Percentiles rank a stretch among this genome's conserved stretches.
Conservation (phyloP, 352 stramenopile genomes). For the Globisporangium yorkense region DNA sequence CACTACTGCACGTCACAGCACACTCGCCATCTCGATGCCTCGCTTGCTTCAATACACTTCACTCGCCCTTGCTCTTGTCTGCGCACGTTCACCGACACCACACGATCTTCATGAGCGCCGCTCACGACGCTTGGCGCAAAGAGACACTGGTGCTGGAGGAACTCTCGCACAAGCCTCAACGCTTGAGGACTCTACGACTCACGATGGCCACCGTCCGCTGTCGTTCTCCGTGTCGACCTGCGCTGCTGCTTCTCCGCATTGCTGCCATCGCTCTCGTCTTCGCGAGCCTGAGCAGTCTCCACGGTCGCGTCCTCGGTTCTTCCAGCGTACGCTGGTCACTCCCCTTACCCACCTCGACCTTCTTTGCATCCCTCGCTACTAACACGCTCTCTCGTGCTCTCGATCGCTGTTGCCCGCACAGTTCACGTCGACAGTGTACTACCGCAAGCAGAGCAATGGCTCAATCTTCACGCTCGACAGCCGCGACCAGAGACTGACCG, state of each 20-base stretch:
- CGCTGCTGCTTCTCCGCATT: not conserved
- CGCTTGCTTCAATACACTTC: too few relatives aligned
- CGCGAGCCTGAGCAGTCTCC: not conserved
- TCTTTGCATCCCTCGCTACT: not conserved
- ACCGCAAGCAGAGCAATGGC: slow-evolving; percentile 36
- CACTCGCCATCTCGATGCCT: too few relatives aligned
- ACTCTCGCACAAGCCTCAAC: too few relatives aligned
- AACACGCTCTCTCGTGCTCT: not conserved
- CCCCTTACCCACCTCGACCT: not conserved
- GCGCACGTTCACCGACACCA: too few relatives aligned
- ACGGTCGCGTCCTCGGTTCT: not conserved
- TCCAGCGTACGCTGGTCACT: not conserved
- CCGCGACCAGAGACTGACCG: slow-evolving; percentile 22
- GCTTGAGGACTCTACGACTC: not conserved
- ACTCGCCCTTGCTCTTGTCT: too few relatives aligned
- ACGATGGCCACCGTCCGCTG: not conserved
- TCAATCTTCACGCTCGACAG: slow-evolving; percentile 53
- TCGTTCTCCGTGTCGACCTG: not conserved
- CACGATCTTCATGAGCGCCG: too few relatives aligned
- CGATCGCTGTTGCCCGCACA: not conserved
- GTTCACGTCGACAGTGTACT: slow-evolving; percentile 59
- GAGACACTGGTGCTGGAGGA: not conserved
- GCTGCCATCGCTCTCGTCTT: not conserved
- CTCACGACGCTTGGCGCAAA: not conserved
- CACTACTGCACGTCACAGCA: too few relatives aligned